phyloP scores from a whole-genome alignment of 2,329 filamentous ascomycete genomes.

The Dothidotthia symphoricarpi region DNA sequence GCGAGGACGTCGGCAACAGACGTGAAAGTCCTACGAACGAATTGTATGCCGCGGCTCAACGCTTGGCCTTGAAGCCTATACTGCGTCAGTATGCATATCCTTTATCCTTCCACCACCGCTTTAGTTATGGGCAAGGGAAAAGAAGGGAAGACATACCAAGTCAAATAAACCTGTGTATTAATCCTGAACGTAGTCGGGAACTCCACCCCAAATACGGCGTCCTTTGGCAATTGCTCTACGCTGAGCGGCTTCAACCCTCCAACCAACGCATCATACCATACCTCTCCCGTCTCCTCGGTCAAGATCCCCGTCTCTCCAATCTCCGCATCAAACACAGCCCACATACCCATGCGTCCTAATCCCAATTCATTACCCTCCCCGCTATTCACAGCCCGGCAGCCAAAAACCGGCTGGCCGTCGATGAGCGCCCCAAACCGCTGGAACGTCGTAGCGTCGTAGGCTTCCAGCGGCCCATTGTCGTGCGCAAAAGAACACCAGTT shows the following conservation, averaged over 20 bases:
- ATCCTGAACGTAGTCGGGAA: constrained; percentile 41
- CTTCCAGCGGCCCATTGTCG: constrained; percentile 34
- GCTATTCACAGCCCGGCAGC: constrained; percentile 9
- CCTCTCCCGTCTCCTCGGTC: constrained; percentile 37
- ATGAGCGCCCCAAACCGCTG: constrained; percentile 27
- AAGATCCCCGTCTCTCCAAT: constrained; percentile 37
- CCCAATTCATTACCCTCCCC: constrained; percentile 28
- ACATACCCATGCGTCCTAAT: constrained; percentile 28
- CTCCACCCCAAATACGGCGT: constrained; percentile 41
- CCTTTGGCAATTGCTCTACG: constrained; percentile 33
- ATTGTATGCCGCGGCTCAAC: constrained; percentile 65
- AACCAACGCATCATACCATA: constrained; percentile 47
- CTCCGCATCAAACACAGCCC: constrained; percentile 30
- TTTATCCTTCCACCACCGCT: too few relatives aligned
- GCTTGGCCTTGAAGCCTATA: constrained; percentile 59
- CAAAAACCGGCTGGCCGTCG: constrained; percentile 22
- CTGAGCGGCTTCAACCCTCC: constrained; percentile 36
- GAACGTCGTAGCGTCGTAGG: constrained; percentile 36
- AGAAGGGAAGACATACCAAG: constrained; percentile 27
- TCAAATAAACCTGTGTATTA: constrained; percentile 40
- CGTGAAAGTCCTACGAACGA: constrained; percentile 45
- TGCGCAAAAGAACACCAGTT: constrained; percentile 64
- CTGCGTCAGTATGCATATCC: constrained; percentile 2
- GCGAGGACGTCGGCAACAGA: constrained; percentile 69
- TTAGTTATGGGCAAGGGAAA: too few relatives aligned